These are phyloP conservation scores for Mycena vitilis DNA, from an alignment of 768 basidiomycete genomes.

Conservation along the genomic window DNA sequence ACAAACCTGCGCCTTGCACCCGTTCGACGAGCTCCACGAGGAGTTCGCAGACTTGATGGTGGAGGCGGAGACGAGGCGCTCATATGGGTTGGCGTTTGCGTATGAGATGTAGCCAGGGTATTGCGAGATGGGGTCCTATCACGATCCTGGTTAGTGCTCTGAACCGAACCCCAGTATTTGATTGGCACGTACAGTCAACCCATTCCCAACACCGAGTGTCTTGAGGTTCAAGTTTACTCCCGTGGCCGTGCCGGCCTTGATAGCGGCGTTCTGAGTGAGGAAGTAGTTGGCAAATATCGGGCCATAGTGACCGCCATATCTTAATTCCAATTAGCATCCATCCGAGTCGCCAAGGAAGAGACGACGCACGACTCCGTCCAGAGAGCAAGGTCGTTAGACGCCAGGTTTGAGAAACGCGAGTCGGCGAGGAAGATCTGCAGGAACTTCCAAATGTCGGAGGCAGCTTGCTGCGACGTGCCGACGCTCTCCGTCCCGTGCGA, in stretches of 20 bases:
- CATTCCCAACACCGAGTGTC: conserved; percentile 72
- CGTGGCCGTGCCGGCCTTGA: conserved; percentile 55
- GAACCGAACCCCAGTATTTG: no score
- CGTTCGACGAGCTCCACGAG: conserved; percentile 53
- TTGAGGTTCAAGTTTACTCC: conserved; percentile 69
- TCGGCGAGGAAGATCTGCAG: conserved; percentile 73
- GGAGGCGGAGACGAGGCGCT: conserved; percentile 58
- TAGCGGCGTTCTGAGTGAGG: conserved; percentile 68
- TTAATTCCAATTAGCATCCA: conserved; percentile 34
- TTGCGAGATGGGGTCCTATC: conserved; percentile 55
- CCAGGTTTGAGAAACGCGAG: conserved; percentile 61
- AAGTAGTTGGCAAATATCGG: conserved; percentile 76
- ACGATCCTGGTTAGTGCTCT: no score
- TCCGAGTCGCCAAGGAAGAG: background rate
- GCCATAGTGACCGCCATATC: conserved; percentile 79
- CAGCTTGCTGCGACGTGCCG: conserved; percentile 64
- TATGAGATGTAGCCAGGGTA: conserved; percentile 71
- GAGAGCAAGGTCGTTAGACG: conserved; percentile 60
- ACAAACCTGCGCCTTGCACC: conserved; percentile 63
- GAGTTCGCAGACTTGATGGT: conserved; percentile 55
- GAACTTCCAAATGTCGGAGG: conserved; percentile 69
- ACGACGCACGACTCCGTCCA: conserved; percentile 70
- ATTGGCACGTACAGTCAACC: conserved; percentile 51
- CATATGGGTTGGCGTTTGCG: conserved; percentile 66
- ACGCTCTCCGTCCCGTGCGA: conserved; percentile 51